These are phyloP conservation scores for Pythium rhizo-oryzae DNA, from an alignment of 352 stramenopile genomes.

Conservation along the genomic window DNA sequence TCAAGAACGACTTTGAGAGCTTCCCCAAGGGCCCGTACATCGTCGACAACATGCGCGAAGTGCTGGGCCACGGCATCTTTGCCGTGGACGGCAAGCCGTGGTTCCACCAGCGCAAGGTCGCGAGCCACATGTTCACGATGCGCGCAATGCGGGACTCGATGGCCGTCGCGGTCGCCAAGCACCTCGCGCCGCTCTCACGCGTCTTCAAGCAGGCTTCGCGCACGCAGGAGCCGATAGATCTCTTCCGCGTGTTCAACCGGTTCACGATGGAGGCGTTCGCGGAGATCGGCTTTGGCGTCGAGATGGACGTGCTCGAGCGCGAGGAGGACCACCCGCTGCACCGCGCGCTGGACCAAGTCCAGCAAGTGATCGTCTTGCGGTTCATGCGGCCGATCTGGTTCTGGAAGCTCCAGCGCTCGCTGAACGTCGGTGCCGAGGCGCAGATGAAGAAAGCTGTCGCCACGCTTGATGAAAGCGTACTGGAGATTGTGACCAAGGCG, in stretches of 20 bases:
- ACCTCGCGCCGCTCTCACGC: too few species aligned
- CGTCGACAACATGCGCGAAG: slow-evolving; percentile 17
- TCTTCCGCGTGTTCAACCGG: slow-evolving; percentile 44
- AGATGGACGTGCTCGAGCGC: slow-evolving; percentile 41
- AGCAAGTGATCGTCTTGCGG: slow-evolving; percentile 30
- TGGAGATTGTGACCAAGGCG: slow-evolving; percentile 44
- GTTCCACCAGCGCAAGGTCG: slow-evolving; percentile 19
- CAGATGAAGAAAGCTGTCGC: slow-evolving; percentile 37
- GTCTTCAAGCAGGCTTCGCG: slow-evolving; percentile 6
- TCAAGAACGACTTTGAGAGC: slow-evolving; percentile 22
- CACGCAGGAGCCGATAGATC: slow-evolving; percentile 23
- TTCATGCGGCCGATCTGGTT: slow-evolving; percentile 42
- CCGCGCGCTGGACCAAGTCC: slow-evolving; percentile 41
- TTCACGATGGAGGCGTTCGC: slow-evolving; percentile 46
- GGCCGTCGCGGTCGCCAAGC: neutral
- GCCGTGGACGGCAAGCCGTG: slow-evolving; percentile 49
- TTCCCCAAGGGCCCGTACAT: slow-evolving; percentile 29
- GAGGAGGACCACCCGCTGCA: slow-evolving; percentile 57
- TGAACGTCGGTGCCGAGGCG: slow-evolving; percentile 36
- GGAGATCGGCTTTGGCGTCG: slow-evolving; percentile 58
- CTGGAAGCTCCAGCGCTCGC: slow-evolving; percentile 44
- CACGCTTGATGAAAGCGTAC: slow-evolving; percentile 46
- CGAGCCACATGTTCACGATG: slow-evolving; percentile 53
- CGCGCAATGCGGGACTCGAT: slow-evolving; percentile 35
- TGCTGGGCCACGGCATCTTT: slow-evolving; percentile 62